Percentiles rank a stretch among this genome's conserved stretches.
Evolutionary conservation across 148 eudicot genomes (phyloP).

Genomic region (Nepenthes gracilis): DNA sequence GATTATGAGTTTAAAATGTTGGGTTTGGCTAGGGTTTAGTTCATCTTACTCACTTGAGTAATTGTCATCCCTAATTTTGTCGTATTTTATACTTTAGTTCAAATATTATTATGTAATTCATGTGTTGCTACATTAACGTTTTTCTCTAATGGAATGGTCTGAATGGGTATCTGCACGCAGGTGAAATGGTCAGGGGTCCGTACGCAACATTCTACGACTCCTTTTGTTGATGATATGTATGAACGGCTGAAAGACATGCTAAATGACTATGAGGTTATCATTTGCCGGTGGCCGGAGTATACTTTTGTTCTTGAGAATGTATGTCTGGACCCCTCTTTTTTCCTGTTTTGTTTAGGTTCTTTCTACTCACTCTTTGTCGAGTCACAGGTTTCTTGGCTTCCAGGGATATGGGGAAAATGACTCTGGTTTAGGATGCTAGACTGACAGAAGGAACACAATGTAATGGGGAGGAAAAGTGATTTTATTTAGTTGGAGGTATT

Average conservation of each 20-base stretch:
- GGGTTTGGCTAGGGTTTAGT: too few relatives aligned
- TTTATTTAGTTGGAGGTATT: too few relatives aligned
- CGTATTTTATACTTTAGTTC: background rate
- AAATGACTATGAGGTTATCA: slow-evolving; percentile 72
- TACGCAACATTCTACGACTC: slow-evolving; percentile 69
- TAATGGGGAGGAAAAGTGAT: too few relatives aligned
- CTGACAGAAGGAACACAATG: too few relatives aligned
- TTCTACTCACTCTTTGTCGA: background rate
- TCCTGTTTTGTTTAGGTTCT: background rate
- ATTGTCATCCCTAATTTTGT: background rate
- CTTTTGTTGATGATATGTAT: slow-evolving; percentile 88
- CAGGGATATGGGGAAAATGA: too few relatives aligned
- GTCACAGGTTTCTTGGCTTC: too few relatives aligned
- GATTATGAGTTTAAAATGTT: too few relatives aligned
- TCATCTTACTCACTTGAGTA: too few relatives aligned
- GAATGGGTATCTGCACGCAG: slow-evolving; percentile 19
- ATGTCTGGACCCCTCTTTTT: slow-evolving; percentile 7
- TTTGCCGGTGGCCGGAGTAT: slow-evolving; percentile 96
- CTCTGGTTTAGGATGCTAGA: too few relatives aligned
- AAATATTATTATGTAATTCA: too few relatives aligned
- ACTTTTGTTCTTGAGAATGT: slow-evolving; percentile 74
- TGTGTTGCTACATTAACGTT: background rate
- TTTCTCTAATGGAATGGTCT: background rate
- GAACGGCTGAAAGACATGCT: slow-evolving; percentile 56
- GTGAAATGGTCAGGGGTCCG: slow-evolving; percentile 87